Evolutionary conservation across 2,329 filamentous ascomycete species (phyloP).

Genomic region (Alternaria ventricosa): DNA sequence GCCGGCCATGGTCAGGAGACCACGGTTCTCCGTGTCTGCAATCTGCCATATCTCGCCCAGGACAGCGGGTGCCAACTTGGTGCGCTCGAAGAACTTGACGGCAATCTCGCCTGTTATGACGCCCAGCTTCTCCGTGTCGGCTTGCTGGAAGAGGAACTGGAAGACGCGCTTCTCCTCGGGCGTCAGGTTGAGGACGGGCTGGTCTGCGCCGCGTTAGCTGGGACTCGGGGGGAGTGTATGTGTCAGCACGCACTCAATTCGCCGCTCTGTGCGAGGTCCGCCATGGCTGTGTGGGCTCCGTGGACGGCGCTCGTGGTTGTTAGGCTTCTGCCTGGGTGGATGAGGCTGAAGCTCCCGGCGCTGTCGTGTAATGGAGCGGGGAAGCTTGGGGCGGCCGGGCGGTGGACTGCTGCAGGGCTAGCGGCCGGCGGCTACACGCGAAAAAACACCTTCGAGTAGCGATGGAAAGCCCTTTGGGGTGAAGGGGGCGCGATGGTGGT

Average conservation of each 20-base stretch:
- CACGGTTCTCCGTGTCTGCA: conserved; percentile 94
- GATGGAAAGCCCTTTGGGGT: conserved; percentile 10
- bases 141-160: conserved; percentile 89
- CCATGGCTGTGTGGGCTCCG: conserved; percentile 40
- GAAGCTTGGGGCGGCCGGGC: conserved; percentile 31
- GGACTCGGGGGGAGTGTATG: conserved; percentile 4
- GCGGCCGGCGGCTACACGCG: conserved; percentile 15
- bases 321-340: conserved; percentile 29
- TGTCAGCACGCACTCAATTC: conserved; percentile 42
- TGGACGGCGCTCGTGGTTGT: conserved; percentile 25
- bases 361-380: conserved; percentile 38
- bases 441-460: conserved; percentile 4
- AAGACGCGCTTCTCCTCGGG: conserved; percentile 93
- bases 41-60: conserved; percentile 99
- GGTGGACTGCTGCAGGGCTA: conserved; percentile 31
- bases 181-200: conserved; percentile 78
- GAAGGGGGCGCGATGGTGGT: conserved; percentile 8
- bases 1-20: conserved; percentile 87
- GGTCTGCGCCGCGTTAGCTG: conserved; percentile 35
- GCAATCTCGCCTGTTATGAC: conserved; percentile 96
- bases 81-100: conserved; percentile 98
- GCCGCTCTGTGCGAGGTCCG: conserved; percentile 42
- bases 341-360: conserved; percentile 41
- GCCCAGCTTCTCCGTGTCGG: conserved; percentile 88
- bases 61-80: conserved; percentile 81